Base-by-base conservation (phyloP, 495 filamentous ascomycete genomes). In the Trichoderma gamsii region DNA sequence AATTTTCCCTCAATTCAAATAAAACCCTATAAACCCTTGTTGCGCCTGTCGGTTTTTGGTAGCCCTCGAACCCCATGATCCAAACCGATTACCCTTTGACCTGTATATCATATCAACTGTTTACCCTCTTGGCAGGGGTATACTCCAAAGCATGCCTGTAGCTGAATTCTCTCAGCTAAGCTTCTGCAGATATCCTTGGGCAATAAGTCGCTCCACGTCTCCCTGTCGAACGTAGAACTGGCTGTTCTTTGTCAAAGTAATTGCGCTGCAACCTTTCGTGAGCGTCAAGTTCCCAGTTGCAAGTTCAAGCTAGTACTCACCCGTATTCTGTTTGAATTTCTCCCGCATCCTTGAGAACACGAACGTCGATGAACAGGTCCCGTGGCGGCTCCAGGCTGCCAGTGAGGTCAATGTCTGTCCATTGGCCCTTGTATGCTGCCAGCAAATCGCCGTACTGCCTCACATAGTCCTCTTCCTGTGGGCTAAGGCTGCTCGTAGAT, bases 271-370 rank as follows among this genome's bases (percentile, higher is more conserved):
- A 41, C 9, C 16, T 5, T 38, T 27, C 0, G 12, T 44, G 9
- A 64, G 59, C 29, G 9, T 23, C 18, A 32, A n/a, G n/a, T 38
- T 2, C 32, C 27, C 18, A 64, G 1, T 43, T 41, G 11, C 35
- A 69, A 29, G 63, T 66, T 63, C 70, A 21, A 72, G 65, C n/a
- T 64, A 35, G 66, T 16, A 78, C 87, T 76, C 85, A 97, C 92
- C 96, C 96, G 77, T 98, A 99, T 81, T 99, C 96, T 13, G 96
- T 99, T 80, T 99, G 95, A 70, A 99, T 97, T 82, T 98, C 95
- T 29, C 96, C 96, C 56, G 94, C 96, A 81, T 99, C 95, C 75
- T 95, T 97, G 70, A 99, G 78, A 66, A 98, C 96, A 67, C 96
- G 82, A 65, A 99, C 96, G 78, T 99, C 96, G 76, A 99, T 96